A percentile compares a stretch with the other conserved stretches of the same genome.
Conservation (phyloP, 176 grass and related monocot genomes). For the Zizania latifolia region DNA sequence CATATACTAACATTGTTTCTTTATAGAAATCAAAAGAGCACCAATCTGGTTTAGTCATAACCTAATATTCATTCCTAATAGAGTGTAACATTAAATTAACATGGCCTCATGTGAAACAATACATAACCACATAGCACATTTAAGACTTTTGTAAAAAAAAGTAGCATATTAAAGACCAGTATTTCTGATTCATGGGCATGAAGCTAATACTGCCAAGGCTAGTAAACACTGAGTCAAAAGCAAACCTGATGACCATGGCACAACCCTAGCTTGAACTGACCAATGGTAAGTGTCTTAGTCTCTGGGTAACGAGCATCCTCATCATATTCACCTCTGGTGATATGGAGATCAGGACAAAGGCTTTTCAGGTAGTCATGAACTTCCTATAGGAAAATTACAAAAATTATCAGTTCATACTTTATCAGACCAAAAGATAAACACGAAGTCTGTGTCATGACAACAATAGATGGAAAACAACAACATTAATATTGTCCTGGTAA, state of each 20-base stretch:
- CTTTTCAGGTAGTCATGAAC: constrained; percentile 97
- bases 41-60: neutral
- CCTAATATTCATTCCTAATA: neutral
- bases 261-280: constrained; percentile 95
- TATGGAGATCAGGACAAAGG: constrained; percentile 94
- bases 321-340: constrained; percentile 91
- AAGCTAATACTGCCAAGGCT: constrained; percentile 6
- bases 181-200: neutral
- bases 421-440: neutral
- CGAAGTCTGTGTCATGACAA: neutral
- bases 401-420: neutral
- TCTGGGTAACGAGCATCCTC: constrained; percentile 92
- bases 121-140: neutral
- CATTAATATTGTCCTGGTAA: neutral
- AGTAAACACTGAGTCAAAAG: neutral
- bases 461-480: neutral
- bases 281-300: constrained; percentile 91
- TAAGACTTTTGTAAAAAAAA: neutral
- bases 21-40: neutral
- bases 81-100: neutral
- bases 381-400: constrained; percentile 45
- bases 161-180: neutral
- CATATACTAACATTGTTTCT: neutral
- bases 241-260: constrained; percentile 96
- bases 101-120: neutral